phyloP scores from a whole-genome alignment of 73 alveolate genomes.

The Tetrahymena borealis region DNA sequence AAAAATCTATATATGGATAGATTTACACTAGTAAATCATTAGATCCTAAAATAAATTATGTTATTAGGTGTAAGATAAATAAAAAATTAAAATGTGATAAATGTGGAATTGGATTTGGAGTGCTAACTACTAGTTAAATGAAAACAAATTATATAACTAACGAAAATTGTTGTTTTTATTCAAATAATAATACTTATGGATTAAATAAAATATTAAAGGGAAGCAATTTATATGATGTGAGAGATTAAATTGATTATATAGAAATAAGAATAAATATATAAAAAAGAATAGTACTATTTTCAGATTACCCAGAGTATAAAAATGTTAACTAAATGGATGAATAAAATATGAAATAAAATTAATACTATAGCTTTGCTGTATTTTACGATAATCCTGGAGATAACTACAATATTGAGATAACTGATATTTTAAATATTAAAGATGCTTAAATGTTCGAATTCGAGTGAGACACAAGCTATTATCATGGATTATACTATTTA shows the following conservation, averaged over 20 bases:
- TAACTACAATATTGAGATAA: too few species aligned
- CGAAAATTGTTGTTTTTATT: neutral
- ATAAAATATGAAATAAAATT: neutral
- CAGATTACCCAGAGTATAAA: neutral
- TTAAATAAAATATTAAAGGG: neutral
- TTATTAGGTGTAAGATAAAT: neutral
- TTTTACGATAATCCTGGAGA: too few species aligned
- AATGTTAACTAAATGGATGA: neutral
- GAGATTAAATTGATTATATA: neutral
- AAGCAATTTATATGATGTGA: neutral
- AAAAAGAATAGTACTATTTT: neutral
- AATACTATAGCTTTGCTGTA: too few species aligned
- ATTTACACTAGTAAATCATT: neutral
- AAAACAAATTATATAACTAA: neutral
- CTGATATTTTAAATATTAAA: too few species aligned
- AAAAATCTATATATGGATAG: neutral
- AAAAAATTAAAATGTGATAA: neutral
- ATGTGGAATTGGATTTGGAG: neutral
- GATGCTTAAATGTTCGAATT: too few species aligned
- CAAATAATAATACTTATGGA: neutral
- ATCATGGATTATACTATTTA: too few species aligned
- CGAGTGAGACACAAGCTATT: too few species aligned
- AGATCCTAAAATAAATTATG: neutral
- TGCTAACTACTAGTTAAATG: neutral
- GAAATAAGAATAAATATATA: neutral